These are phyloP conservation scores for Dothideomycetes sp. DNA, from an alignment of 2,329 filamentous ascomycete species.

Conservation along the genomic window DNA sequence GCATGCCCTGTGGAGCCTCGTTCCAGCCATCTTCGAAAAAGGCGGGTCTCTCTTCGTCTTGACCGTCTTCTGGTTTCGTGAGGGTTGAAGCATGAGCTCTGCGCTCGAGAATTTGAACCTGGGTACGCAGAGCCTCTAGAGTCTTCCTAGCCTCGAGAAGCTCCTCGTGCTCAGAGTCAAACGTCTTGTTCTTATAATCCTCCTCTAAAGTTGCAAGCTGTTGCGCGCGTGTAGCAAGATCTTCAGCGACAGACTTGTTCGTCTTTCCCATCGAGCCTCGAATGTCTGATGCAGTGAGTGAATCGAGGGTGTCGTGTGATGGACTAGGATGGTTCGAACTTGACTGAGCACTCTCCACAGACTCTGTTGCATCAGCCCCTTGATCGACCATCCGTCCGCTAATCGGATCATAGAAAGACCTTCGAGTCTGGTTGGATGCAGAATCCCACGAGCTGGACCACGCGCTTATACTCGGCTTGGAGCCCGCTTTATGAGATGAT, in stretches of 20 bases:
- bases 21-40: conserved; percentile 6
- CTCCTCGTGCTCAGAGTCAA: conserved; percentile 5
- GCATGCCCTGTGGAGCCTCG: conserved; percentile 1
- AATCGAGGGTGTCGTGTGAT: conserved; percentile 28
- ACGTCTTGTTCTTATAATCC: background rate
- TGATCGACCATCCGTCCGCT: conserved; percentile 21
- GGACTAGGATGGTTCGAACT: conserved; percentile 13
- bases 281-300: conserved; percentile 29
- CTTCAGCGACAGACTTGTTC: conserved; percentile 11
- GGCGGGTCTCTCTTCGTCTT: conserved; percentile 2
- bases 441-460: conserved; percentile 21
- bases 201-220: background rate
- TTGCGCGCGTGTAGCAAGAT: background rate
- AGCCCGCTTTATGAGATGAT: conserved; percentile 7
- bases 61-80: background rate
- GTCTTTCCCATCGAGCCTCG: conserved; percentile 30
- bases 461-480: conserved; percentile 6
- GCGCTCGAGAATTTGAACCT: conserved; percentile 5
- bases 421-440: conserved; percentile 15
- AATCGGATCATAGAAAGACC: conserved; percentile 26
- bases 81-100: conserved; percentile 1
- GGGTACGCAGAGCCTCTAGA: conserved; percentile 4
- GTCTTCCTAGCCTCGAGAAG: conserved; percentile 1
- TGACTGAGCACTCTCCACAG: conserved; percentile 5
- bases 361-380: conserved; percentile 1